A percentile compares a stretch with the other conserved stretches of the same genome.
phyloP scores from a whole-genome alignment of 495 filamentous ascomycete species.

The Parathielavia hyrcaniae region DNA sequence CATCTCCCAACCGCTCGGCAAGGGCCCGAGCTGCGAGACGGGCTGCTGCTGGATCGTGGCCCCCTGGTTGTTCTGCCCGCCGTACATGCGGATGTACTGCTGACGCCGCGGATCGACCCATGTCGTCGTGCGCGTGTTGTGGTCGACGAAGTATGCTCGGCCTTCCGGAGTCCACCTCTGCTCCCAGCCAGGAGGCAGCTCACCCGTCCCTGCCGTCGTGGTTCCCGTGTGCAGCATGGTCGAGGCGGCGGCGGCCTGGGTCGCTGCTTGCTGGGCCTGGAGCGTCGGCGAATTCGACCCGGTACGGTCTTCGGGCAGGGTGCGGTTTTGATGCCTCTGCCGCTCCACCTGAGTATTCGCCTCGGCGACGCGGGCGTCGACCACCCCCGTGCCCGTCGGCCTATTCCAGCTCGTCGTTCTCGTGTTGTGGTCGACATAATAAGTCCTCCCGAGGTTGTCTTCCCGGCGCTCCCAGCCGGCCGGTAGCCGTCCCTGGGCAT shows the following conservation, averaged over 20 bases:
- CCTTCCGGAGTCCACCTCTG: slow-evolving; percentile 93
- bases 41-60: slow-evolving; percentile 96
- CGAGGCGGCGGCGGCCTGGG: slow-evolving; percentile 52
- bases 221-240: slow-evolving; percentile 93
- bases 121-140: slow-evolving; percentile 96
- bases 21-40: slow-evolving; percentile 91
- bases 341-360: slow-evolving; percentile 87
- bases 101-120: slow-evolving; percentile 99
- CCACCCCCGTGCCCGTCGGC: slow-evolving; percentile 72
- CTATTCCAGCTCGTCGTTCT: slow-evolving; percentile 93
- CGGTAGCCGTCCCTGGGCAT: slow-evolving; percentile 84
- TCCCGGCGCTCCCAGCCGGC: slow-evolving; percentile 94
- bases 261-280: slow-evolving; percentile 54
- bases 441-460: slow-evolving; percentile 94
- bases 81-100: slow-evolving; percentile 98
- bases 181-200: slow-evolving; percentile 94
- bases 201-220: slow-evolving; percentile 89
- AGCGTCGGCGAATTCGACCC: slow-evolving; percentile 86
- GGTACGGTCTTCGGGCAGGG: slow-evolving; percentile 91
- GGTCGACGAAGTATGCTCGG: slow-evolving; percentile 95
- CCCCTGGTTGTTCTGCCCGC: slow-evolving; percentile 65
- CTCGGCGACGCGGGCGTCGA: slow-evolving; percentile 67
- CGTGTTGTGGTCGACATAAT: slow-evolving; percentile 98
- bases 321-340: slow-evolving; percentile 87
- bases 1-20: slow-evolving; percentile 99